phyloP scores from a whole-genome alignment of 352 stramenopile genomes.

The Nothophytophthora sp. region DNA sequence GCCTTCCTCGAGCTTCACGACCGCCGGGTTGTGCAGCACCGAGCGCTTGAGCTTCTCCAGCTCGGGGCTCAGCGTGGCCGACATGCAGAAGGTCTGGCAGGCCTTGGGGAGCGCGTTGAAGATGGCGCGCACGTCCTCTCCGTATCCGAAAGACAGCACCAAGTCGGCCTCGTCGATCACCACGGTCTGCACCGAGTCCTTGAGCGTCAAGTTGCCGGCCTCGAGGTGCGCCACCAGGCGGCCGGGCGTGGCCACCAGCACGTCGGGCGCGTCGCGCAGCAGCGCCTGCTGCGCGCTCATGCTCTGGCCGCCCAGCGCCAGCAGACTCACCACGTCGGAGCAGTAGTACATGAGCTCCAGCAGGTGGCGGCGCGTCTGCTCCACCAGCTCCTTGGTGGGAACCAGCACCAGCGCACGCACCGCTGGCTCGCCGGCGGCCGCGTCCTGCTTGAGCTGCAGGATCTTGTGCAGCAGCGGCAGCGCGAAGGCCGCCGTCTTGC shows the following conservation, averaged over 20 bases:
- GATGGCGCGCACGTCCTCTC: conserved; percentile 92
- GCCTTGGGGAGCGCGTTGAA: conserved; percentile 96
- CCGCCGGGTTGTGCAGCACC: conserved; percentile 96
- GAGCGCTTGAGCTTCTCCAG: conserved; percentile 97
- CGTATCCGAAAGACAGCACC: conserved; percentile 97
- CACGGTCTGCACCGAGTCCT: conserved; percentile 94
- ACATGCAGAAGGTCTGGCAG: conserved; percentile 99
- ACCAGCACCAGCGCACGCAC: conserved; percentile 94
- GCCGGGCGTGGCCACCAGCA: conserved; percentile 94
- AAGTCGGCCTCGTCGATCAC: conserved; percentile 99
- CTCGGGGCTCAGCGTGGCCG: conserved; percentile 96
- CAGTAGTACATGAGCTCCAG: conserved; percentile 97
- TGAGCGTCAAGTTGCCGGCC: conserved; percentile 77
- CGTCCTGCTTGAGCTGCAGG: conserved; percentile 77
- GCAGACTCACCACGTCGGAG: conserved; percentile 91
- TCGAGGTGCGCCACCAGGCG: conserved; percentile 92
- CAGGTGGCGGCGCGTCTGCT: conserved; percentile 93
- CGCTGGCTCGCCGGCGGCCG: conserved; percentile 32
- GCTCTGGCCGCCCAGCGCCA: conserved; percentile 90
- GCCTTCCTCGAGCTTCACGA: conserved; percentile 97
- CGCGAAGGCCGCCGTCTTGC: conserved; percentile 95
- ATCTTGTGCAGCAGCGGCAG: conserved; percentile 94
- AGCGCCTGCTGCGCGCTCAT: conserved; percentile 89
- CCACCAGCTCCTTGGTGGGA: conserved; percentile 97
- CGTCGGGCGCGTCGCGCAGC: conserved; percentile 87